Conservation (phyloP, 2,329 filamentous ascomycete genomes). For the Beauveria brongniartii region DNA sequence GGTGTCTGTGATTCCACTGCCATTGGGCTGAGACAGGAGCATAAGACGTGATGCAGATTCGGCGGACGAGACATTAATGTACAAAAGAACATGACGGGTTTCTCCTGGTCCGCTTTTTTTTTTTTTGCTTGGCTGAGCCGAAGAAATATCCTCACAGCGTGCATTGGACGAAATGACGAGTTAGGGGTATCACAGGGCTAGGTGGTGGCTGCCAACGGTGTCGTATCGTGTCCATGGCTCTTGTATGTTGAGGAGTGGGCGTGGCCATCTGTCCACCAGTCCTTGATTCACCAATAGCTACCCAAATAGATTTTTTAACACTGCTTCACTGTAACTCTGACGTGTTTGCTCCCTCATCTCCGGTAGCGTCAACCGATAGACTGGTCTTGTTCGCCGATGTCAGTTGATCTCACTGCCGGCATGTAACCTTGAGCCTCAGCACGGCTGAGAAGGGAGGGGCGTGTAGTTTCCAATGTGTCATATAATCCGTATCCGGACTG, state of each 20-base stretch:
- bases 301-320: no score
- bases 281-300: background rate
- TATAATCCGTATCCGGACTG: background rate
- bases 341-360: constrained; percentile 2
- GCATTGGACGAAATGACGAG: background rate
- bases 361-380: constrained; percentile 5
- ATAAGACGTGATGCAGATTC: background rate
- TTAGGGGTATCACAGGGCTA: background rate
- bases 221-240: background rate
- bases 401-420: background rate
- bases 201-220: background rate
- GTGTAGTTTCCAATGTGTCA: background rate
- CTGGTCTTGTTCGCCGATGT: background rate
- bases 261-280: background rate
- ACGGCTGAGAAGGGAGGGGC: background rate
- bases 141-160: background rate
- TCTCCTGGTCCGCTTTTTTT: background rate
- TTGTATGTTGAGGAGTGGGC: background rate
- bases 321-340: background rate
- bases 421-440: background rate
- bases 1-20: background rate
- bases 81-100: background rate
- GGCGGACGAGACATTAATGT: background rate
- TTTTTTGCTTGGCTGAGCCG: no score
- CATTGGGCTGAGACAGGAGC: constrained; percentile 1